Evolutionary conservation across 768 basidiomycete species (phyloP).

Genomic region (Tylopilus cervinicoccineus): DNA sequence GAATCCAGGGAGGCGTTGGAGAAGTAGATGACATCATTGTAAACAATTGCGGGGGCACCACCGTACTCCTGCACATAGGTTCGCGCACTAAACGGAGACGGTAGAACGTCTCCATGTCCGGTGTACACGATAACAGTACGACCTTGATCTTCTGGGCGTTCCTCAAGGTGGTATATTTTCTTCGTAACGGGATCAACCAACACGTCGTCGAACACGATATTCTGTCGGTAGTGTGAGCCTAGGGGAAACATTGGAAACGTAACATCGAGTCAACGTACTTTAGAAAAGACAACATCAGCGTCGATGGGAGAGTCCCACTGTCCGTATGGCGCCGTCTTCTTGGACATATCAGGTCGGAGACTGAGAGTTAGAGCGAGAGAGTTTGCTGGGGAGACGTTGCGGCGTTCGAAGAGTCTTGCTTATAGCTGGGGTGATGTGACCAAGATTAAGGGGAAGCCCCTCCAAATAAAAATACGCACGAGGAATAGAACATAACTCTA

Average conservation of each 20-base stretch:
- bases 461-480: not conserved
- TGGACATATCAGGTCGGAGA: slow-evolving; percentile 1
- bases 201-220: slow-evolving; percentile 37
- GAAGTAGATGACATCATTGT: slow-evolving; percentile 50
- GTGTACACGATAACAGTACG: slow-evolving; percentile 54
- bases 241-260: not conserved
- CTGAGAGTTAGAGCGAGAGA: not conserved
- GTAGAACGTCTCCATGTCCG: slow-evolving; percentile 43
- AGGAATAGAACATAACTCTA: not conserved
- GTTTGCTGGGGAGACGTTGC: not conserved
- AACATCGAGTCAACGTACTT: slow-evolving; percentile 22
- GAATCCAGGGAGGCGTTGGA: slow-evolving; percentile 39
- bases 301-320: slow-evolving; percentile 57
- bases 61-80: slow-evolving; percentile 68
- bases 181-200: slow-evolving; percentile 49
- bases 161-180: slow-evolving; percentile 53
- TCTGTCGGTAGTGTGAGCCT: slow-evolving; percentile 8
- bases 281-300: slow-evolving; percentile 43
- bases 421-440: not conserved
- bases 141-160: slow-evolving; percentile 39
- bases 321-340: slow-evolving; percentile 50
- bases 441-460: not conserved
- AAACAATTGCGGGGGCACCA: slow-evolving; percentile 52
- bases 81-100: slow-evolving; percentile 48
- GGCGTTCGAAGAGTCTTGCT: not conserved